phyloP scores from a whole-genome alignment of 2,329 filamentous ascomycete genomes.

The Corniculantispora saksenae region DNA sequence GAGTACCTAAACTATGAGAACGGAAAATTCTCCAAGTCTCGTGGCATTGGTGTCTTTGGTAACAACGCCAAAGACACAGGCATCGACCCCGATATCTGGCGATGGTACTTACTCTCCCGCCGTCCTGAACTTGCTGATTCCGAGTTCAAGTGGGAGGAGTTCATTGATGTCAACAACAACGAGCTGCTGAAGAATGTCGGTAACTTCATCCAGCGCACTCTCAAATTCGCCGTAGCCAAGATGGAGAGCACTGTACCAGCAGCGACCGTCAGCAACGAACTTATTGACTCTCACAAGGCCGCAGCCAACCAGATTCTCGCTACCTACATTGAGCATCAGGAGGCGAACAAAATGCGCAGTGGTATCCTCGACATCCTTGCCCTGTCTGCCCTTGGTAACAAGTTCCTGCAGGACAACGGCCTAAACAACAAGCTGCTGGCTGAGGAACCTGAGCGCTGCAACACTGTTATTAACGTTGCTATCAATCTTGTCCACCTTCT shows the following conservation, averaged over 20 bases:
- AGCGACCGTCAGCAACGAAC: slow-evolving; percentile 56
- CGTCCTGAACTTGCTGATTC: slow-evolving; percentile 84
- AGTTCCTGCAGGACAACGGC: slow-evolving; percentile 53
- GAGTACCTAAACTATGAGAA: slow-evolving; percentile 86
- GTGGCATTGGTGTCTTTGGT: slow-evolving; percentile 87
- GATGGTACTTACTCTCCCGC: slow-evolving; percentile 85
- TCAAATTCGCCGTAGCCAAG: slow-evolving; percentile 77
- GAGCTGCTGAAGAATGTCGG: slow-evolving; percentile 77
- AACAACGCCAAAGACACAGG: slow-evolving; percentile 87
- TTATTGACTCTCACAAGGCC: slow-evolving; percentile 54
- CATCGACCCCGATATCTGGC: slow-evolving; percentile 83
- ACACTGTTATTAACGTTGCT: slow-evolving; percentile 70
- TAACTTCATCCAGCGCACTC: slow-evolving; percentile 72
- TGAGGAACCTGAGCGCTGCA: slow-evolving; percentile 55
- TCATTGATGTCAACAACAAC: slow-evolving; percentile 84
- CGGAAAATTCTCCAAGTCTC: slow-evolving; percentile 91
- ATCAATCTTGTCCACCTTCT: slow-evolving; percentile 83
- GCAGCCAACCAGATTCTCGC: slow-evolving; percentile 68
- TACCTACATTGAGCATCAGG: slow-evolving; percentile 67
- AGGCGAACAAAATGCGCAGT: slow-evolving; percentile 69
- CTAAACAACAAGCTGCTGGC: slow-evolving; percentile 57
- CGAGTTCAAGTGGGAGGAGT: slow-evolving; percentile 85
- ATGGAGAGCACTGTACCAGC: slow-evolving; percentile 69
- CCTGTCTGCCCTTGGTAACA: slow-evolving; percentile 60
- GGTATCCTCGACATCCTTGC: slow-evolving; percentile 67